Percentiles rank a stretch among this genome's conserved stretches.
Evolutionary conservation across 768 basidiomycete genomes (phyloP).

Genomic region (Termitomyces sp.): DNA sequence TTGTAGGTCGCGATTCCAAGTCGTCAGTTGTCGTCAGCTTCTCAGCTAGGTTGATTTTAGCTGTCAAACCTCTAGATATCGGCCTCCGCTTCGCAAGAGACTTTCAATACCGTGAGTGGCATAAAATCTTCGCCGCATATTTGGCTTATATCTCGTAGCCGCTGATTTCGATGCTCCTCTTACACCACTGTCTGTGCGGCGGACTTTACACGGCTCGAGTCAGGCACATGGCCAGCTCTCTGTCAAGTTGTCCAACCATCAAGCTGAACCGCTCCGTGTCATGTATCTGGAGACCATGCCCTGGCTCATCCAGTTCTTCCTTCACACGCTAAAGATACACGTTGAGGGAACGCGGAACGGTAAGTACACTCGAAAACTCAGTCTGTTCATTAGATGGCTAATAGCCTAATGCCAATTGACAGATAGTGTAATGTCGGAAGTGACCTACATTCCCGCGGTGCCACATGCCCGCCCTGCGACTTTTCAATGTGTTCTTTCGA

Average conservation of each 20-base stretch:
- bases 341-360: slow-evolving; percentile 42
- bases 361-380: slow-evolving; percentile 19
- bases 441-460: slow-evolving; percentile 63
- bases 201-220: slow-evolving; percentile 66
- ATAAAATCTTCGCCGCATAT: not conserved
- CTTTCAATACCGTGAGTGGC: slow-evolving; percentile 56
- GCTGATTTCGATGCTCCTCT: slow-evolving; percentile 31
- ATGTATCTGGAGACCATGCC: slow-evolving; percentile 91
- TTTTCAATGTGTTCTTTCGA: slow-evolving; percentile 59
- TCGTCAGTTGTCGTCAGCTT: slow-evolving; percentile 1
- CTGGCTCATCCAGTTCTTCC: slow-evolving; percentile 84
- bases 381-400: not conserved
- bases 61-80: slow-evolving; percentile 45
- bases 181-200: slow-evolving; percentile 54
- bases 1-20: slow-evolving; percentile 29
- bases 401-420: slow-evolving; percentile 2
- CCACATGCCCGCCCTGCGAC: slow-evolving; percentile 73
- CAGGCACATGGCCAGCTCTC: slow-evolving; percentile 75
- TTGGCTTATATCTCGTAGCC: slow-evolving; percentile 21
- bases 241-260: slow-evolving; percentile 60
- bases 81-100: slow-evolving; percentile 50
- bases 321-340: slow-evolving; percentile 64
- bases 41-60: slow-evolving; percentile 21
- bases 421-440: slow-evolving; percentile 61
- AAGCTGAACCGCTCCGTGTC: slow-evolving; percentile 34